A percentile compares a stretch with the other conserved stretches of the same genome.
phyloP scores from a whole-genome alignment of 2,329 filamentous ascomycete species.

The Pseudogymnoascus verrucosus region DNA sequence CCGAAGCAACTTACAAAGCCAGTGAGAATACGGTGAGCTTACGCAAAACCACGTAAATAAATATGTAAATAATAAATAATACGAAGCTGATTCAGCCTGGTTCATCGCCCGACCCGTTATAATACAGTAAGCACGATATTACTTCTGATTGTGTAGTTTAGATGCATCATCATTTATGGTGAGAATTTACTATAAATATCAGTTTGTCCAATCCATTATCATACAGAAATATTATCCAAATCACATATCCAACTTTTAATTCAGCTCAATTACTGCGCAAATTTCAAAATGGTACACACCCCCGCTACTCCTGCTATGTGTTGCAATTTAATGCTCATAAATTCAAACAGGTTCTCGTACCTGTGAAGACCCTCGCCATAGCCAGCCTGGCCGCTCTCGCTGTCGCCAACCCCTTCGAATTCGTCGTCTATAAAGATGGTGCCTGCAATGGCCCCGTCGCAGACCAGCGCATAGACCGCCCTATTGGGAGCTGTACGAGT shows the following conservation, averaged over 20 bases:
- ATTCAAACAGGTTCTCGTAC: neutral
- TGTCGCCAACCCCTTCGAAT: neutral
- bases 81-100: neutral
- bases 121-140: neutral
- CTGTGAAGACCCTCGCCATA: neutral
- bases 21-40: too few relatives aligned
- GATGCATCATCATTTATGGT: too few relatives aligned
- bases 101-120: neutral
- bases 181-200: neutral
- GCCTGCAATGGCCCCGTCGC: neutral
- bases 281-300: neutral
- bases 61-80: neutral
- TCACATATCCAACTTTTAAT: neutral
- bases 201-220: neutral
- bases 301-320: neutral
- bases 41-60: neutral
- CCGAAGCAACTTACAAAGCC: too few relatives aligned
- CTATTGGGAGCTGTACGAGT: neutral
- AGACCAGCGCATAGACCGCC: neutral
- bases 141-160: neutral
- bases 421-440: neutral
- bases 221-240: neutral
- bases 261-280: neutral
- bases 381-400: neutral
- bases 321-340: neutral